Percentiles rank a stretch among this genome's conserved stretches.
These are phyloP conservation scores for Suillus spraguei DNA, from an alignment of 768 basidiomycete genomes.

Conservation along the genomic window DNA sequence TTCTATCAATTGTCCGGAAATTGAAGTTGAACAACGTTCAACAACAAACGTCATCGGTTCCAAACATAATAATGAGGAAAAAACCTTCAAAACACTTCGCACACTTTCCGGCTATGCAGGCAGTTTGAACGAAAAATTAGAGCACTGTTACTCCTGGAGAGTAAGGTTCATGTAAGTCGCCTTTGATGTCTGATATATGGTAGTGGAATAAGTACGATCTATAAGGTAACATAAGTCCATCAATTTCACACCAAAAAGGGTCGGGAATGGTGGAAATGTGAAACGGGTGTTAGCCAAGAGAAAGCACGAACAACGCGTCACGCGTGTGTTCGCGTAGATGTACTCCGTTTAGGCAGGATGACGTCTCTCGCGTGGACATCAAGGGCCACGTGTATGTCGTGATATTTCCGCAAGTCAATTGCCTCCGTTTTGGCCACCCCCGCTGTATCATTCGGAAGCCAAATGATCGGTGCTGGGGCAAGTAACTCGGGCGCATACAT, in stretches of 20 bases:
- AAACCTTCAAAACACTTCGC: neutral
- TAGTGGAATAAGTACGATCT: constrained; percentile 13
- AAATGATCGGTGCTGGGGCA: constrained; percentile 77
- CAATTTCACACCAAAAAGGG: neutral
- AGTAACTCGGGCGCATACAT: constrained; percentile 83
- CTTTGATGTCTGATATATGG: constrained; percentile 1
- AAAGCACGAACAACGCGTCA: constrained; percentile 7
- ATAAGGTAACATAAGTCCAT: constrained; percentile 9
- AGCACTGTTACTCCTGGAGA: neutral
- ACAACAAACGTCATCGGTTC: constrained; percentile 2
- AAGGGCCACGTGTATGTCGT: constrained; percentile 68
- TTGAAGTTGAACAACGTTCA: constrained; percentile 2
- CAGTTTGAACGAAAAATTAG: neutral
- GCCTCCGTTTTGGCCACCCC: constrained; percentile 78
- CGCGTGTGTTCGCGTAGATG: constrained; percentile 2
- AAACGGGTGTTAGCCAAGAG: neutral
- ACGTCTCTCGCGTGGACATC: constrained; percentile 63
- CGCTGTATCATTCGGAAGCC: constrained; percentile 80
- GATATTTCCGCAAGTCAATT: constrained; percentile 73
- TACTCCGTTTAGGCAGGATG: constrained; percentile 39
- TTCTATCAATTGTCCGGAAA: constrained; percentile 8
- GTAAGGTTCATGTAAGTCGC: neutral
- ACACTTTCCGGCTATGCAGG: neutral
- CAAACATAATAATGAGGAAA: neutral
- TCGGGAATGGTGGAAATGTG: neutral